Evolutionary conservation across 2,329 filamentous ascomycete genomes (phyloP), one percentile per base, ranked within the genome.

Genomic region (Ophiostoma montium): DNA sequence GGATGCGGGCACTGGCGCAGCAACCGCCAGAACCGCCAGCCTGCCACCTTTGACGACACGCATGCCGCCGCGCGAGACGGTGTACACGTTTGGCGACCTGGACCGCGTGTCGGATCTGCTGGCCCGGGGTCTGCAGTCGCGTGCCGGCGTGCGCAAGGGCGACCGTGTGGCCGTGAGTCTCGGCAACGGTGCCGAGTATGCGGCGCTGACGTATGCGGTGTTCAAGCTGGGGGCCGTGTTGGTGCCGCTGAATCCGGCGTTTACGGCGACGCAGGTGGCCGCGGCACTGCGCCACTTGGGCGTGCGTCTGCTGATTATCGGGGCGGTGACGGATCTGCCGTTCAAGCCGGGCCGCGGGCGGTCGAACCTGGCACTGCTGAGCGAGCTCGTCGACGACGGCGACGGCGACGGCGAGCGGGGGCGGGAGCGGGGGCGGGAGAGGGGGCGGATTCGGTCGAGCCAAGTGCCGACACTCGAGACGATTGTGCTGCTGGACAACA

Each of bases 221-320:
- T 95, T 90, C 70, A 96, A 96, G 65, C 74, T 96, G 10, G 92
- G 92, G n/a, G 90, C 86, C 21, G 78, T 96, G 46, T 70, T 96
- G 54, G 89, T 94, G n/a, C 92, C 90, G 0, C 67, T 96, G 21
- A 96, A 98, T 62, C 90, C 89, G 18, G 82, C 79, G 2, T 96
- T 96, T 70, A 94, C 87, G 57, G 72, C 78, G 3, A 64, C 69
- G 5, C 92, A 96, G 67, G 79, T 96, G 9, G 70, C 78, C 5
- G 76, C 86, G 3, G 90, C 89, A 0, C 70, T 96, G 27, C 74
- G 73, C 9, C 89, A 94, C 59, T 75, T 98, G 1, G 72, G 70
- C 8, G 80, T 80, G 12, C 74, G 78, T 45, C 75, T 92, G 56
- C 72, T 96, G 44, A 73, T 98, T 52, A 84, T 95, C 47, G 84